Percentiles rank a stretch among this genome's conserved stretches.
These are phyloP conservation scores for Termitomyces sp. DNA, from an alignment of 768 basidiomycete species.

Conservation along the genomic window DNA sequence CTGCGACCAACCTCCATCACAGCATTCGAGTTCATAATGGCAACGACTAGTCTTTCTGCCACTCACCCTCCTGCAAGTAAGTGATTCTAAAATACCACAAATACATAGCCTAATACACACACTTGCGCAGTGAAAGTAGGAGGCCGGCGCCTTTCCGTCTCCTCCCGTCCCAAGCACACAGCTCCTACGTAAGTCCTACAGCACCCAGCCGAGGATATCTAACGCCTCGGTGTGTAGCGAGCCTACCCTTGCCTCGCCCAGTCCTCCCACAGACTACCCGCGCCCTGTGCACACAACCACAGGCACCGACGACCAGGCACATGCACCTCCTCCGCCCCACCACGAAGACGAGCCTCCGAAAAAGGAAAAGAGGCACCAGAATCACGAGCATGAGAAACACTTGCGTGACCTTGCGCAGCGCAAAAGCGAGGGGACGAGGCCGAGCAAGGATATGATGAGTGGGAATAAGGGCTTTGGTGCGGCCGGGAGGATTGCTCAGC, in stretches of 20 bases:
- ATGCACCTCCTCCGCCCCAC: constrained; percentile 30
- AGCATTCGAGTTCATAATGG: constrained; percentile 16
- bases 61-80: constrained; percentile 52
- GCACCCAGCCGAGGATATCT: background rate
- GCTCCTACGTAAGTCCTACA: constrained; percentile 28
- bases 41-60: constrained; percentile 27
- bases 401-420: constrained; percentile 42
- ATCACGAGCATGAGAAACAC: constrained; percentile 42
- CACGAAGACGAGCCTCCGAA: constrained; percentile 43
- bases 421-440: constrained; percentile 48
- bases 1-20: constrained; percentile 6
- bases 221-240: constrained; percentile 12
- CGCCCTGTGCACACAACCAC: constrained; percentile 41
- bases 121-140: constrained; percentile 43
- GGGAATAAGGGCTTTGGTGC: constrained; percentile 38
- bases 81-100: constrained; percentile 13
- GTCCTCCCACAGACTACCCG: constrained; percentile 43
- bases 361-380: constrained; percentile 47
- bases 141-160: constrained; percentile 49
- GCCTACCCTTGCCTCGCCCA: constrained; percentile 14
- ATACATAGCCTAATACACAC: background rate
- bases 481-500: constrained; percentile 56
- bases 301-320: constrained; percentile 29
- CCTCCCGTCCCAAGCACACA: constrained; percentile 37
- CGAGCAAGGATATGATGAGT: constrained; percentile 41